Evolutionary conservation across 192 early-diverging fungal genomes (phyloP), one percentile per base, ranked within the genome.

Genomic region (Spizellomyces punctatus): DNA sequence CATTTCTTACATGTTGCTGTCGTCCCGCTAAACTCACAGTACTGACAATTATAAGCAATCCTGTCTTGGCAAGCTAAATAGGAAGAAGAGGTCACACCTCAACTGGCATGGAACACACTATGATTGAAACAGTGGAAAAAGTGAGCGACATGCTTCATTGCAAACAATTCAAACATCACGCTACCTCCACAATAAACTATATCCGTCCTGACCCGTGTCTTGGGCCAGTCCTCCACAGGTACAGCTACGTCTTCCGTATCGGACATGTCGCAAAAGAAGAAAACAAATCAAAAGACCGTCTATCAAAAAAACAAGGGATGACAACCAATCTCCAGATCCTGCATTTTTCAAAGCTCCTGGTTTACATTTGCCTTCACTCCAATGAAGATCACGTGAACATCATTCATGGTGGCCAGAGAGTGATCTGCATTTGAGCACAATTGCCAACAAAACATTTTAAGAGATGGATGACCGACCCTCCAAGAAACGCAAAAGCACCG

Each of bases 1-100:
- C 92, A 95, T 58, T 81, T 68, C 69, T 93, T 90, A 79, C 93
- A 98, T 73, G 92, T 90, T 63, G 90, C 89, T 48, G 85, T 78
- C 16, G 91, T 90, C 27, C 90, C 88, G n/a, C 90, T 86, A 65
- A 91, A 95, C 83, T 94, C 93, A 83, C 96, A 98, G 81, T 94
- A 98, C 92, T 93, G 22, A 22, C 36, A 36, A 2, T 49, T 8
- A 73, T 8, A n/a, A 6, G 52, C 8, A 55, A 60, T 10, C 2
- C 2, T 14, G 16, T 47, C 27, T 14, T n/a, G 1, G n/a, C 10
- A 16, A 64, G 27, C 27, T 16, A 45, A 12, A 64, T 10, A 12
- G 16, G 2, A 52, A 17, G 46, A 19, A 4, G 8, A 21, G 7
- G 7, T 12, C 60, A n/a, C 55, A 81, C 80, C 71, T 81, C 80